A percentile compares a stretch with the other conserved stretches of the same genome.
phyloP scores from a whole-genome alignment of 768 basidiomycete genomes.

The Mycena kentingensis region DNA sequence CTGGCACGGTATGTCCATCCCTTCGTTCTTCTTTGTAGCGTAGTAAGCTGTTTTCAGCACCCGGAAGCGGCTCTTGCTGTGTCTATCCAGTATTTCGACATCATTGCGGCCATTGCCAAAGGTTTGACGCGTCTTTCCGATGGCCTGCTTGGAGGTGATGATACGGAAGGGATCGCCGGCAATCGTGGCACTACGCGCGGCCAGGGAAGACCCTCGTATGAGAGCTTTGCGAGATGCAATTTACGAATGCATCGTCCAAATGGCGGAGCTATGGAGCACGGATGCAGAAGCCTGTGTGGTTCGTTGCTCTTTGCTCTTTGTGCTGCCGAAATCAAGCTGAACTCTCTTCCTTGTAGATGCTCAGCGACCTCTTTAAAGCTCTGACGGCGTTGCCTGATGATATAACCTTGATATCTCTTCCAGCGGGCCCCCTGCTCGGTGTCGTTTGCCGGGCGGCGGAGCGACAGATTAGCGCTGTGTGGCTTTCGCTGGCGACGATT shows the following conservation, averaged over 20 bases:
- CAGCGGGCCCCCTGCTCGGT: constrained; percentile 79
- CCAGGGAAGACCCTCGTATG: constrained; percentile 65
- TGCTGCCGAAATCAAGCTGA: no score
- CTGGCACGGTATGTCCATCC: constrained; percentile 58
- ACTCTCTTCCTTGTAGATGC: constrained; percentile 51
- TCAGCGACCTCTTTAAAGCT: constrained; percentile 83
- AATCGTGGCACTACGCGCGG: constrained; percentile 54
- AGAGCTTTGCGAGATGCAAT: constrained; percentile 67
- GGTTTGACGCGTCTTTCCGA: constrained; percentile 83
- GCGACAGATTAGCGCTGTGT: constrained; percentile 74
- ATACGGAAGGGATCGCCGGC: constrained; percentile 52
- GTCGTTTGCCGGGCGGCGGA: constrained; percentile 73
- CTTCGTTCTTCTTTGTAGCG: no score
- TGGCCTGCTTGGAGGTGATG: constrained; percentile 60
- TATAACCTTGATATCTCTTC: constrained; percentile 75
- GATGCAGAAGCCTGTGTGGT: constrained; percentile 81
- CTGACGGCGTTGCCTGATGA: constrained; percentile 82
- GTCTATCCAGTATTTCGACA: constrained; percentile 74
- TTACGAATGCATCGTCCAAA: constrained; percentile 56
- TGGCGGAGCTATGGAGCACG: constrained; percentile 75
- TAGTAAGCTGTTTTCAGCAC: constrained; percentile 48
- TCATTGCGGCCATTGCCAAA: constrained; percentile 81
- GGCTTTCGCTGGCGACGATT: constrained; percentile 82
- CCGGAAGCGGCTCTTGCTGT: constrained; percentile 71
- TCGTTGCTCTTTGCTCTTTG: constrained; percentile 6